phyloP scores from a whole-genome alignment of 2,329 filamentous ascomycete genomes.

The Fusarium camptoceras region DNA sequence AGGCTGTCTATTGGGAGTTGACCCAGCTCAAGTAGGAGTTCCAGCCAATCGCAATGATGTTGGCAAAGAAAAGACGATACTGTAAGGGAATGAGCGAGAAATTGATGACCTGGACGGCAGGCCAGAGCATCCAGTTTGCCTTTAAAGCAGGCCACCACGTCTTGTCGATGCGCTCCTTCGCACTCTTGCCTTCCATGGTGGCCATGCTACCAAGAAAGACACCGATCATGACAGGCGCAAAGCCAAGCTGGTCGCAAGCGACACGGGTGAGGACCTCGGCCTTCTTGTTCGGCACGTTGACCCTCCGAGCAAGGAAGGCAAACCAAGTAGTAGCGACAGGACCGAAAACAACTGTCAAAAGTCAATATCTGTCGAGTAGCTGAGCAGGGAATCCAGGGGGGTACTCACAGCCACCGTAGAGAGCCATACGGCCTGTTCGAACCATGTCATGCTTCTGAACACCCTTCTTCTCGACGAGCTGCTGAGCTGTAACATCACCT shows the following conservation, averaged over 20 bases:
- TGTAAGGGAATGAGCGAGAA: conserved; percentile 88
- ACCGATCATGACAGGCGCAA: conserved; percentile 85
- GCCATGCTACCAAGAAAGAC: conserved; percentile 89
- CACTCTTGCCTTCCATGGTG: conserved; percentile 74
- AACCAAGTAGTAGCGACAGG: conserved; percentile 91
- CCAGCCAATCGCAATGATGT: conserved; percentile 78
- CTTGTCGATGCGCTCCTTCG: conserved; percentile 74
- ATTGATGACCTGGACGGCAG: conserved; percentile 84
- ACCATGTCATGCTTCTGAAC: conserved; percentile 78
- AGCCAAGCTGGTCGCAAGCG: conserved; percentile 81
- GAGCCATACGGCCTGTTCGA: conserved; percentile 81
- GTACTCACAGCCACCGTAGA: conserved; percentile 79
- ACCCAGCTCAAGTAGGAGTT: conserved; percentile 73
- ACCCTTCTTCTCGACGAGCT: conserved; percentile 86
- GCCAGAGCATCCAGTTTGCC: conserved; percentile 92
- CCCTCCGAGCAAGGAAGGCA: conserved; percentile 77
- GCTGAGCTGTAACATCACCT: conserved; percentile 91
- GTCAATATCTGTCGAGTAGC: conserved; percentile 15
- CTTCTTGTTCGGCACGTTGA: conserved; percentile 73
- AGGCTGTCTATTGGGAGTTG: conserved; percentile 59
- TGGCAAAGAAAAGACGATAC: conserved; percentile 87
- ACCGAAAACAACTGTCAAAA: conserved; percentile 77
- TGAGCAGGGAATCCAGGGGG: not conserved
- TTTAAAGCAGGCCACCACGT: conserved; percentile 78
- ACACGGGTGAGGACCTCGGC: conserved; percentile 82